A percentile compares a stretch with the other conserved stretches of the same genome.
phyloP scores from a whole-genome alignment of 345 rosid species.

The Populus tremula region DNA sequence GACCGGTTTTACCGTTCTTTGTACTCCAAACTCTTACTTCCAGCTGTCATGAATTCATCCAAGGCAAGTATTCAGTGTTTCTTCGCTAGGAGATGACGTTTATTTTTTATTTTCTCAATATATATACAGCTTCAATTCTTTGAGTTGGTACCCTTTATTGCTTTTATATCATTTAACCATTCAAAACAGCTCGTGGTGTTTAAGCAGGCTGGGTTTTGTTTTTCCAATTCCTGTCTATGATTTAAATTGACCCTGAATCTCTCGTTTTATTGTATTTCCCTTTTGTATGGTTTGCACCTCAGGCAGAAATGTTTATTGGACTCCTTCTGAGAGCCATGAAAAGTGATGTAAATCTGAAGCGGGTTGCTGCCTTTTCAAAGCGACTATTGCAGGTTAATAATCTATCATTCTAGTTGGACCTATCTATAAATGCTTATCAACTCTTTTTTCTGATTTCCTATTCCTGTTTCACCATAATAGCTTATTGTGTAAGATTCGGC shows the following conservation, averaged over 20 bases:
- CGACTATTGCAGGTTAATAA: conserved; percentile 79
- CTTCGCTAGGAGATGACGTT: background rate
- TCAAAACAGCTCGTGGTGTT: too few relatives aligned
- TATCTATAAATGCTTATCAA: background rate
- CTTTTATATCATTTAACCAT: too few relatives aligned
- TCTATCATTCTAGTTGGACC: background rate
- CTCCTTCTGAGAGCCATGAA: conserved; percentile 92
- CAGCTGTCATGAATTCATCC: conserved; percentile 87
- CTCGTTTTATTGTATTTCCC: background rate
- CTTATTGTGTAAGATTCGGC: too few relatives aligned
- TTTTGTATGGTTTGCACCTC: conserved; percentile 16
- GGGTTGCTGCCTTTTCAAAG: conserved; percentile 83
- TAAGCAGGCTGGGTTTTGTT: background rate
- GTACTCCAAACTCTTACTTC: conserved; percentile 88
- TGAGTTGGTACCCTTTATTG: too few relatives aligned
- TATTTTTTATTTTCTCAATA: background rate
- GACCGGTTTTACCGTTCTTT: conserved; percentile 91
- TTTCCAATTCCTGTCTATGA: background rate
- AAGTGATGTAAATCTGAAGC: conserved; percentile 79
- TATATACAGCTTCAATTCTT: too few relatives aligned
- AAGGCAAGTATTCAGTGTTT: conserved; percentile 53
- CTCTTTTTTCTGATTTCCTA: background rate
- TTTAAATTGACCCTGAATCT: background rate
- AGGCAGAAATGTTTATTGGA: conserved; percentile 95
- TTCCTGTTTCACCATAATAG: too few relatives aligned